Evolutionary conservation across 1,284 basidiomycete species (phyloP).

Genomic region (Irpex sp.): DNA sequence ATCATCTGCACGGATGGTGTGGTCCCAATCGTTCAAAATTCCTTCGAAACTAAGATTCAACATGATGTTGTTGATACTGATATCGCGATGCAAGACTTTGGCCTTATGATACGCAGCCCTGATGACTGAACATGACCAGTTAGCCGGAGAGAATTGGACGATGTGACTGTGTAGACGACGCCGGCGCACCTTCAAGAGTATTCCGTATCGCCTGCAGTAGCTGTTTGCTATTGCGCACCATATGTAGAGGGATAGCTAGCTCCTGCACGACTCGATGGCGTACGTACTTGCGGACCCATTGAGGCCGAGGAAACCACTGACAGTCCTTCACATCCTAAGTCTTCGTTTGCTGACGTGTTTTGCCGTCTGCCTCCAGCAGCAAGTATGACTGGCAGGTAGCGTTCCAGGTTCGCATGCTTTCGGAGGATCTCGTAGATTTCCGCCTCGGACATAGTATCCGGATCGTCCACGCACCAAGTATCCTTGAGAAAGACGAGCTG

Average conservation of each 20-base stretch:
- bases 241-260: background rate
- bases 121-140: background rate
- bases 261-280: slow-evolving; percentile 7
- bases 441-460: background rate
- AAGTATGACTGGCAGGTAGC: background rate
- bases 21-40: background rate
- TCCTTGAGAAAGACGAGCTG: background rate
- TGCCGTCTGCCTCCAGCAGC: background rate
- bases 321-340: background rate
- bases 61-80: slow-evolving; percentile 1
- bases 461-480: background rate
- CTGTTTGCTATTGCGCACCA: background rate
- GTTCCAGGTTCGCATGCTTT: background rate
- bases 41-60: background rate
- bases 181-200: background rate
- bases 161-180: background rate
- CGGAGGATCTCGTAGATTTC: background rate
- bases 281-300: background rate
- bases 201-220: slow-evolving; percentile 5
- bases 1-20: background rate
- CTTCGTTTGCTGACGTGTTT: background rate
- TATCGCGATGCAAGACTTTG: background rate
- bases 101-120: background rate
- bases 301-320: too few species aligned
- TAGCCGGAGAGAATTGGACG: too few species aligned